Evolutionary conservation across 176 grass and related monocot species (phyloP), one percentile per base, ranked within the genome.

Genomic region (Alopecurus myosuroides): DNA sequence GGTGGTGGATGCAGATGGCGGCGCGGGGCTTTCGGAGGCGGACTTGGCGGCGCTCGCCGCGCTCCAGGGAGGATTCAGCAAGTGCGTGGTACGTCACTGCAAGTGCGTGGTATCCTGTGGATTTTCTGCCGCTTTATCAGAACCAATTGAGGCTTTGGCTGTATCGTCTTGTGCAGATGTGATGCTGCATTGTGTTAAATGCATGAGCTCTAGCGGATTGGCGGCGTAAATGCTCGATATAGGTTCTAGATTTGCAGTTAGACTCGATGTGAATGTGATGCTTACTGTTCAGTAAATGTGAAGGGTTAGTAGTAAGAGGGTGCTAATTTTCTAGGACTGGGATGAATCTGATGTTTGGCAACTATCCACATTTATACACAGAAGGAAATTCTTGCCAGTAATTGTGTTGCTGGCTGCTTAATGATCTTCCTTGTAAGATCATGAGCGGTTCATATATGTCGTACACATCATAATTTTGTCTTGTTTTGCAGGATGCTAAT

Each of bases 401-500:
- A 53, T 23, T 84, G 13, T 49, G 64, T 56, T 65, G 14, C 12
- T 55, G 30, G 31, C 34, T 76, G 35, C 76, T 77, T 37, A 7
- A 76, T 13, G 30, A 9, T 74, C 28, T 62, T 55, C 44, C 58
- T 82, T 23, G 57, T 71, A 34, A 73, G 49, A 51, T 70, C 51
- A 45, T 52, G 49, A 57, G 0, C 6, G 12, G 19, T 81, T 53
- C 18, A 2, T 5, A 72, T 29, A 52, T 44, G 14, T 45, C 23
- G 45, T 63, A 7, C 41, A 3, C 2, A 35, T 35, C 3, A 35
- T 35, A 35, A 35, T n/a, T n/a, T n/a, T n/a, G n/a, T n/a, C n/a
- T n/a, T n/a, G n/a, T n/a, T 77, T 85, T 53, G 56, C 90, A 98
- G 95, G 90, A 91, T 84, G 90, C 92, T 80, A 98, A 98, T 82